Conservation (phyloP, 2,329 filamentous ascomycete genomes). For the Torrubiellomyces zombiae region DNA sequence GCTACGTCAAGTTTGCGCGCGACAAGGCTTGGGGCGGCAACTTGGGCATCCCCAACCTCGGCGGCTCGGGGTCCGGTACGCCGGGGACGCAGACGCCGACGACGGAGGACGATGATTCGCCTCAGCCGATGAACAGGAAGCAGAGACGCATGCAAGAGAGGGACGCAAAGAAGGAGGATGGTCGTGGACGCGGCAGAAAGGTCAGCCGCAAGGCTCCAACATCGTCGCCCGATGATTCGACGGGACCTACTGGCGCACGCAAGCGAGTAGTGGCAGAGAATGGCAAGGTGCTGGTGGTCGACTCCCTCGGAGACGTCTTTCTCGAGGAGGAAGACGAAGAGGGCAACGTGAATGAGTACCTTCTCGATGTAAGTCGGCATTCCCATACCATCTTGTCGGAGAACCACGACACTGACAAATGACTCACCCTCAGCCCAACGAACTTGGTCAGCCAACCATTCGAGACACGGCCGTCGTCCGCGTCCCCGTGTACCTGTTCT, state of each 20-base stretch:
- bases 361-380: conserved; percentile 76
- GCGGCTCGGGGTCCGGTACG: conserved; percentile 31
- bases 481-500: conserved; percentile 59
- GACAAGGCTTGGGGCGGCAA: conserved; percentile 83
- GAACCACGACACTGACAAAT: conserved; percentile 7
- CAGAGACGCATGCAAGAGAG: conserved; percentile 81
- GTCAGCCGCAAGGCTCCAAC: conserved; percentile 16
- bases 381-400: too few species aligned
- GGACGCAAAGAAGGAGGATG: conserved; percentile 55
- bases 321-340: conserved; percentile 86
- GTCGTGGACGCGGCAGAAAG: conserved; percentile 36
- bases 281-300: conserved; percentile 85
- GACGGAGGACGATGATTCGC: conserved; percentile 32
- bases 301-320: conserved; percentile 82
- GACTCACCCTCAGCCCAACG: conserved; percentile 52
- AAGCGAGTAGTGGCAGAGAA: conserved; percentile 88
- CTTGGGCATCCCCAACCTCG: conserved; percentile 51
- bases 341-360: conserved; percentile 63
- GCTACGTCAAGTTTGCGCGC: conserved; percentile 81
- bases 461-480: conserved; percentile 69
- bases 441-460: conserved; percentile 62
- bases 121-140: conserved; percentile 57
- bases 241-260: conserved; percentile 49
- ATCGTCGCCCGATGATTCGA: conserved; percentile 27
- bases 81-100: conserved; percentile 24